These are phyloP conservation scores for Suillus sp. DNA, from an alignment of 768 basidiomycete species.

Conservation along the genomic window DNA sequence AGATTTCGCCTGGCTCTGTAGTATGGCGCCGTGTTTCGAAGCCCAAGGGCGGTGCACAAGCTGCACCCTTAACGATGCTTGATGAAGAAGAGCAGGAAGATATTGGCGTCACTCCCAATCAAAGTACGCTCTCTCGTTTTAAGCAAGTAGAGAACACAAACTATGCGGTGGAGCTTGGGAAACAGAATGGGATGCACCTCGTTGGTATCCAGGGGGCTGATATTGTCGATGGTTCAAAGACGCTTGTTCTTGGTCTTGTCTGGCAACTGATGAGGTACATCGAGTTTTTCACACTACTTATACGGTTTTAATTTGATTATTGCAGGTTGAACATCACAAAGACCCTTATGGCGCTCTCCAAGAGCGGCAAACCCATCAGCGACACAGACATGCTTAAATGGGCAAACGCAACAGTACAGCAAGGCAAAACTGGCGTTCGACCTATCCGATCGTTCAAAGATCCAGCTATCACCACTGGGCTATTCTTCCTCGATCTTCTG, in stretches of 20 bases:
- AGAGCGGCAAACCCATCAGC: conserved; percentile 78
- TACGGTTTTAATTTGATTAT: not conserved
- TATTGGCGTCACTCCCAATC: conserved; percentile 81
- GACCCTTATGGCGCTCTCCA: conserved; percentile 75
- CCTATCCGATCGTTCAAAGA: conserved; percentile 94
- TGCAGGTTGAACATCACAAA: conserved; percentile 83
- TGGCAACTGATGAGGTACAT: conserved; percentile 96
- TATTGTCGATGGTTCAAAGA: conserved; percentile 92
- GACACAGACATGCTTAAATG: conserved; percentile 95
- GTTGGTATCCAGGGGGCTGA: conserved; percentile 98
- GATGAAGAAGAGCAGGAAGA: conserved; percentile 69
- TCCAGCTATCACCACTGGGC: conserved; percentile 79
- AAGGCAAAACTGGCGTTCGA: conserved; percentile 56
- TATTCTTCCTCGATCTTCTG: conserved; percentile 93
- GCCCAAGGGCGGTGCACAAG: conserved; percentile 60
- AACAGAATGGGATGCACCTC: conserved; percentile 90
- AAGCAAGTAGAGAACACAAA: conserved; percentile 99
- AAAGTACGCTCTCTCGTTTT: conserved; percentile 87
- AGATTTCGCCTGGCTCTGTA: conserved; percentile 88
- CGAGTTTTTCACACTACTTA: not conserved
- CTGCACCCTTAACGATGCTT: conserved; percentile 39
- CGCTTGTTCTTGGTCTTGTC: conserved; percentile 91
- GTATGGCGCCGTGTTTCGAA: conserved; percentile 96
- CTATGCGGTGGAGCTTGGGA: conserved; percentile 90
- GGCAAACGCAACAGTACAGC: conserved; percentile 90